phyloP scores from a whole-genome alignment of 1,284 basidiomycete genomes.

The Trichosporon sp. region DNA sequence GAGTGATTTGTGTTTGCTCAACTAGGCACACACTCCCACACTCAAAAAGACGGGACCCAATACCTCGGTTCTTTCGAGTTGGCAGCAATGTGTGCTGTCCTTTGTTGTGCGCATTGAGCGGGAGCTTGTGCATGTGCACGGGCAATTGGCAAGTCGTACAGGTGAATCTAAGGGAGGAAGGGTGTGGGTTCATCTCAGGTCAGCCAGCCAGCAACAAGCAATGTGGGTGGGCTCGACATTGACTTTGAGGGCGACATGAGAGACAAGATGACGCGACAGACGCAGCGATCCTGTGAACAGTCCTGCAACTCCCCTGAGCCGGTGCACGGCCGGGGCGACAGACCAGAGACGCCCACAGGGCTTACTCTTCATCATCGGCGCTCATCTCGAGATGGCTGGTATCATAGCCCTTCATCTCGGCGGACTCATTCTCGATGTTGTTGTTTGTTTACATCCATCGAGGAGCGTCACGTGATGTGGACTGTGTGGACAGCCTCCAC shows the following conservation, averaged over 20 bases:
- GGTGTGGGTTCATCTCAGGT: neutral
- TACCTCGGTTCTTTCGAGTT: too few species aligned
- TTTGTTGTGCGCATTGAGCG: neutral
- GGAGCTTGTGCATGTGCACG: neutral
- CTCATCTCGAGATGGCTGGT: neutral
- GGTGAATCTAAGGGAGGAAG: neutral
- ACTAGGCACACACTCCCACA: neutral
- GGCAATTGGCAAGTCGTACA: neutral
- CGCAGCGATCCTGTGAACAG: neutral
- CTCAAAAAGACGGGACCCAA: too few species aligned
- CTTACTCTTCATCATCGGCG: too few species aligned
- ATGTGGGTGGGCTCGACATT: too few species aligned
- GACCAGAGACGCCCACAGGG: neutral
- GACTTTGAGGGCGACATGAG: neutral
- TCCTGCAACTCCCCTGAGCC: neutral
- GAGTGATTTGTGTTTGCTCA: neutral
- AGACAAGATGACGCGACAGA: neutral
- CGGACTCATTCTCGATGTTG: neutral
- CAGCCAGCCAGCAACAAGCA: too few species aligned
- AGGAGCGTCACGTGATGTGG: neutral
- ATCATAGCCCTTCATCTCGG: neutral
- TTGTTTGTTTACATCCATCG: neutral
- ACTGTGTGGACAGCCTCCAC: neutral
- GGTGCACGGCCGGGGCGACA: neutral
- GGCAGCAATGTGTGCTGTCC: neutral